Evolutionary conservation across 345 rosid species (phyloP), one percentile per base, ranked within the genome.

Genomic region (Camelina neglecta): DNA sequence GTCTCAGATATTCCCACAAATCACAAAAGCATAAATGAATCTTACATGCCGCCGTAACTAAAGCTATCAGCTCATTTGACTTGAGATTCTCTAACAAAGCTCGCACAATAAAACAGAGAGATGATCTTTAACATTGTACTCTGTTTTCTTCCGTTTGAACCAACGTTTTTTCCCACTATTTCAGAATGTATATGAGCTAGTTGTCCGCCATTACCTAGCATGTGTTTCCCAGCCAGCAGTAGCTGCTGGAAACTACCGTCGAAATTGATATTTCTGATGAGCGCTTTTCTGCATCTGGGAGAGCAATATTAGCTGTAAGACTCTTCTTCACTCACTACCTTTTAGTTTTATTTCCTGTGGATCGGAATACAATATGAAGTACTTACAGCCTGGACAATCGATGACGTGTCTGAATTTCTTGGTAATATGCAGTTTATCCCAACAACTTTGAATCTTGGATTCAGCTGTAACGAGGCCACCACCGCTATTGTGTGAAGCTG

Each of bases 191-290:
- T 94, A 94, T 82, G 97, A 92, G 78, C 80, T 95, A 80, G 97
- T 95, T 61, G 99, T 92, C 83, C 97, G 97, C 35, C 99, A 95
- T 82, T 95, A 88, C 75, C 82, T 95, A 76, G 99, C 97, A 49
- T 95, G 99, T 81, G 97, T 95, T 78, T 95, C 99, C 2, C 92
- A 88, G 82, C 97, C 99, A 67, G 99, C 99, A 36, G 81, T 92
- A 24, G 97, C 96, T 75, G 99, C 97, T 73, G n/a, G 99, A 95
- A 83, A 95, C 99, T 24, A 81, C 79, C 38, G 99, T 95, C n/a
- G 97, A 95, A 83, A 88, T 90, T 78, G 93, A 94, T 83, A 85
- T 94, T 65, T 97, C 97, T 42, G 96, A 91, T 21, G 98, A 94
- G 81, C 80, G 75, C 38, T 94, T 94, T 84, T 84, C 90, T 78